Evolutionary conservation across 129 eudicot species (phyloP).

Genomic region (Helianthus tuberosus): DNA sequence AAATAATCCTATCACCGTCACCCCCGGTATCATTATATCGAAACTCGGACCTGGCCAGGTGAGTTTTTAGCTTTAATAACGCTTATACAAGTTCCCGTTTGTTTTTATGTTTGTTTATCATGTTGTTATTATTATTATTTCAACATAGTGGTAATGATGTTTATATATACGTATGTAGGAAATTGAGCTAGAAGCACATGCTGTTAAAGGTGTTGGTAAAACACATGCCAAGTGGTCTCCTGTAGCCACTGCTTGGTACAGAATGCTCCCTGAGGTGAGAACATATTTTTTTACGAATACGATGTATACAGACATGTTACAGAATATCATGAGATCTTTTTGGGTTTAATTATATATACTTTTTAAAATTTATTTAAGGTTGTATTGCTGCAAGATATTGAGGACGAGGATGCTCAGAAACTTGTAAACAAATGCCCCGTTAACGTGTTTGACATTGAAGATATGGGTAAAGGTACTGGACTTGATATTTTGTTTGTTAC

Average conservation of each 20-base stretch:
- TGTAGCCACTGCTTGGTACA: conserved; percentile 98
- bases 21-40: conserved; percentile 57
- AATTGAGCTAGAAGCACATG: conserved; percentile 96
- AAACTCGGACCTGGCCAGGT: conserved; percentile 95
- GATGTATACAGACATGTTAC: not conserved
- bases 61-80: conserved; percentile 7
- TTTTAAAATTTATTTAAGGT: conserved; percentile 42
- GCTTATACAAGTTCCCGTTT: not conserved
- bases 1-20: conserved; percentile 59
- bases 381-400: conserved; percentile 66
- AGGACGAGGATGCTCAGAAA: conserved; percentile 63
- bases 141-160: not conserved
- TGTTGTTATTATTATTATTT: not conserved
- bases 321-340: not conserved
- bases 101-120: not conserved
- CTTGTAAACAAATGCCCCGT: conserved; percentile 77
- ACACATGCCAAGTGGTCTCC: conserved; percentile 99
- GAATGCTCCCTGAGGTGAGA: conserved; percentile 94
- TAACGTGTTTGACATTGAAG: conserved; percentile 93
- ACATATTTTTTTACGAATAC: not conserved
- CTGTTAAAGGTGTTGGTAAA: conserved; percentile 87
- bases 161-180: conserved; percentile 46
- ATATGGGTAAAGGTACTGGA: conserved; percentile 55
- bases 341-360: not conserved
- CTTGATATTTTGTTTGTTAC: not conserved